Base-by-base conservation (phyloP, 768 basidiomycete genomes). In the Rhizopogon vesiculosus region DNA sequence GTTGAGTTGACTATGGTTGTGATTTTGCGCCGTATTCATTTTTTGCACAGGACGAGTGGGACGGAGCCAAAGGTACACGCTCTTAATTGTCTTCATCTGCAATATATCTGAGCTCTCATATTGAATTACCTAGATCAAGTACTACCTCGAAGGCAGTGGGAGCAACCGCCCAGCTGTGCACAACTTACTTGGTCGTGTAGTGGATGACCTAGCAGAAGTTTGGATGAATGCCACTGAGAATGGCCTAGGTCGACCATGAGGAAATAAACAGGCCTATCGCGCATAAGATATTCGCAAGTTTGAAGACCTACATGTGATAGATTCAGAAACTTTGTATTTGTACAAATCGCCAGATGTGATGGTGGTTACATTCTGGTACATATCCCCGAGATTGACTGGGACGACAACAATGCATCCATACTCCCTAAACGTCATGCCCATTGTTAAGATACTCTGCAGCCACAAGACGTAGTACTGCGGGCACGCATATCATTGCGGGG, bases 71-170 rank as follows among this genome's bases (percentile, higher is more conserved):
- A 94, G 82, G 90, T 88, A 63, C 33, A 58, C 29, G 31, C 3
- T 25, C 15, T 22, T 10, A 18, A 13, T 7, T 41, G 6, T 31
- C 12, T 28, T 18, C 7, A 3, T 12, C 31, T 38, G n/a, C 3
- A 13, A 51, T n/a, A 22, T n/a, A 55, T 19, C 50, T 41, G 42
- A 31, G 3, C 7, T 9, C 43, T 59, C 35, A 59, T 12, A 33
- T 52, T 15, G 3, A 7, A 22, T 33, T 51, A 38, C 51, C 5
- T 38, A 78, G 89, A 90, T 93, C 72, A 95, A 95, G 66, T 92
- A 88, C 68, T 95, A 95, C 64, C 74, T 94, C 29, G 93, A 95
- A 73, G 93, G 89, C 10, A 80, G 74, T 48, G 90, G 91, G 0
- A 74, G 67, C 48, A 71, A 88, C 59, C 62, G 72, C 0, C 58